Percentiles rank a stretch among this genome's conserved stretches.
phyloP scores from a whole-genome alignment of 2,329 filamentous ascomycete genomes.

The Thelonectria olida region DNA sequence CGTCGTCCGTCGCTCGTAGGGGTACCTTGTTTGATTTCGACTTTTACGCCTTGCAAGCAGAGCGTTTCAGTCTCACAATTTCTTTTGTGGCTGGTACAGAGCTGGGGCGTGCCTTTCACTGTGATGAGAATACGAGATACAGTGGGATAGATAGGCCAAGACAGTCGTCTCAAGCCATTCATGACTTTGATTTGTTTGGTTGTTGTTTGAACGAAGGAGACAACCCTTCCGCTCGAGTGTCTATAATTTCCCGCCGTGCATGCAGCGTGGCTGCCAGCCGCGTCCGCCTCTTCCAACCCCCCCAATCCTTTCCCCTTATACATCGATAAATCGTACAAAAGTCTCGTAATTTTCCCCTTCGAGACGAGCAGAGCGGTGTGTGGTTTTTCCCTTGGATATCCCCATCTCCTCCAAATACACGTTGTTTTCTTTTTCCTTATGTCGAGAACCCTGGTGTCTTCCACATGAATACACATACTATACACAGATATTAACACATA shows the following conservation, averaged over 20 bases:
- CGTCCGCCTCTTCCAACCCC: slow-evolving; percentile 34
- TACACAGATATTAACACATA: slow-evolving; percentile 47
- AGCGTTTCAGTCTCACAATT: too few relatives aligned
- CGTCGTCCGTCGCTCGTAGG: too few relatives aligned
- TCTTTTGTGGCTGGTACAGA: too few relatives aligned
- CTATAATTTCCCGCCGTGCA: slow-evolving; percentile 11
- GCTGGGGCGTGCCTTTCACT: too few relatives aligned
- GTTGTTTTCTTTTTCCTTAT: slow-evolving; percentile 32
- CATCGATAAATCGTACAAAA: slow-evolving; percentile 43
- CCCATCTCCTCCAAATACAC: slow-evolving; percentile 31
- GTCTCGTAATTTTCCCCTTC: slow-evolving; percentile 28
- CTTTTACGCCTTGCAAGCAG: too few relatives aligned
- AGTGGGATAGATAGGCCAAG: too few relatives aligned
- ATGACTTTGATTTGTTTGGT: slow-evolving; percentile 3
- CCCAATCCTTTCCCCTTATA: slow-evolving; percentile 17
- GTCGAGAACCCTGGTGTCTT: slow-evolving; percentile 36
- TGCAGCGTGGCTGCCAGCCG: slow-evolving; percentile 29
- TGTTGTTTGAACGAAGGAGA: slow-evolving; percentile 23
- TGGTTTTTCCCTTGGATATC: slow-evolving; percentile 33
- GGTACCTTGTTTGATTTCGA: too few relatives aligned
- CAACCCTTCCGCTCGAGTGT: slow-evolving; percentile 26
- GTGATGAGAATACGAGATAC: too few relatives aligned
- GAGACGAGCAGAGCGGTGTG: slow-evolving; percentile 47
- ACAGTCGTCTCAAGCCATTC: background rate
- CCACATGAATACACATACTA: slow-evolving; percentile 44